Conservation (phyloP, 2,329 filamentous ascomycete species). For the Leptographium flavum region DNA sequence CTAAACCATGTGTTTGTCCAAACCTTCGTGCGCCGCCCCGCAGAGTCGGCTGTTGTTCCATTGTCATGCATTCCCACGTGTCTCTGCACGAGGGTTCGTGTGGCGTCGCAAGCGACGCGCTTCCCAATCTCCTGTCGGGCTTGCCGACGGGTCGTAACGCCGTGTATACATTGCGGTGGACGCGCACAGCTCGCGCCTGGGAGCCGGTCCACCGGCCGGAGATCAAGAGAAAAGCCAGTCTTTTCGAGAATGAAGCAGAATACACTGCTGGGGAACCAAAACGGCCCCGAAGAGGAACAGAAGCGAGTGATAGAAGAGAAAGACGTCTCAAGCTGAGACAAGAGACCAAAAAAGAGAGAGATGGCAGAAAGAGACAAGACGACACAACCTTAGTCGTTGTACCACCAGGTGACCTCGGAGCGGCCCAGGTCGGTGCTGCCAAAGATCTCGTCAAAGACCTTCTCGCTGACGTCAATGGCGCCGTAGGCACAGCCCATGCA, state of each 20-base stretch:
- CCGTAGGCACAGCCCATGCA: slow-evolving; percentile 50
- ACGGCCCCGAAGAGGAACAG: not conserved
- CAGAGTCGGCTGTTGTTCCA: not conserved
- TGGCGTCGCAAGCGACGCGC: slow-evolving; percentile 1
- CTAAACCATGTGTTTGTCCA: too few species aligned
- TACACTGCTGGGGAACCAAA: not conserved
- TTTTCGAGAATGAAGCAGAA: not conserved
- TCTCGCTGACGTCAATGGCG: slow-evolving; percentile 36
- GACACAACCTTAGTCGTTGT: slow-evolving; percentile 9
- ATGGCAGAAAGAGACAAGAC: not conserved
- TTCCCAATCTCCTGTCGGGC: not conserved
- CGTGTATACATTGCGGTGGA: not conserved
- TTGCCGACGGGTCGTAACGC: not conserved
- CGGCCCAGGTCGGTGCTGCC: slow-evolving; percentile 21
- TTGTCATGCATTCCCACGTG: not conserved
- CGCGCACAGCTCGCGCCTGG: slow-evolving; percentile 1
- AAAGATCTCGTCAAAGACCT: slow-evolving; percentile 35
- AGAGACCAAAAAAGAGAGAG: too few species aligned
- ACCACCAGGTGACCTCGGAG: slow-evolving; percentile 17
- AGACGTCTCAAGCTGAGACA: too few species aligned
- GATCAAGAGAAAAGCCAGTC: not conserved
- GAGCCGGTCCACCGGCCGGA: not conserved
- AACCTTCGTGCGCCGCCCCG: not conserved
- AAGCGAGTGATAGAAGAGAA: not conserved
- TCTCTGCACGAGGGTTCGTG: too few species aligned